Conservation (phyloP, 257 asterid species). For the Solanum virginianum region DNA sequence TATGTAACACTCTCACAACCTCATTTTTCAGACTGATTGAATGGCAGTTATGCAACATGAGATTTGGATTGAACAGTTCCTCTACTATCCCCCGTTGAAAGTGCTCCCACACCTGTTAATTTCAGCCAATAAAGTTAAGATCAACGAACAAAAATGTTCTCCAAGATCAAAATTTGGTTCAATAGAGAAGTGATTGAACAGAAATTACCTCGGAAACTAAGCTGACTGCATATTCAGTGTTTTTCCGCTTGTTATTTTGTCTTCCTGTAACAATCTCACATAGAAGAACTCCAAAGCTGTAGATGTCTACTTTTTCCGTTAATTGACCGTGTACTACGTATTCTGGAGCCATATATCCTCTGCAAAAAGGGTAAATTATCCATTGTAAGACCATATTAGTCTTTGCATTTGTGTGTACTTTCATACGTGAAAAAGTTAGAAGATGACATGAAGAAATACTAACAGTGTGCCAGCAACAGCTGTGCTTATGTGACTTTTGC, state of each 20-base stretch:
- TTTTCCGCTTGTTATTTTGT: constrained; percentile 19
- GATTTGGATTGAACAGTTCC: constrained; percentile 26
- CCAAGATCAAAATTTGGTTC: not conserved
- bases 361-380: not conserved
- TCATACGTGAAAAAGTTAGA: not conserved
- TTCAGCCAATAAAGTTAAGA: not conserved
- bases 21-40: not conserved
- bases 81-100: constrained; percentile 14
- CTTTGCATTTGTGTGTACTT: not conserved
- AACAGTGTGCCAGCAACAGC: constrained; percentile 37
- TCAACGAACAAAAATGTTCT: no score
- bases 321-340: constrained; percentile 26
- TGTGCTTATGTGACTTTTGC: constrained; percentile 37
- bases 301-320: constrained; percentile 27
- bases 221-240: constrained; percentile 15
- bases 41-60: constrained; percentile 18
- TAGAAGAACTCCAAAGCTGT: constrained; percentile 25
- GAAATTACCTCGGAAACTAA: constrained; percentile 13
- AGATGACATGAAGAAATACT: not conserved
- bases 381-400: not conserved
- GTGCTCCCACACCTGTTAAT: constrained; percentile 25
- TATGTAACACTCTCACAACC: not conserved
- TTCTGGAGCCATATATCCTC: constrained; percentile 41
- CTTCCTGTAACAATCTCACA: constrained; percentile 20
- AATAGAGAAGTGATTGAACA: not conserved